Base-by-base conservation (phyloP, 257 asterid genomes). In the Nicotiana noctiflora region DNA sequence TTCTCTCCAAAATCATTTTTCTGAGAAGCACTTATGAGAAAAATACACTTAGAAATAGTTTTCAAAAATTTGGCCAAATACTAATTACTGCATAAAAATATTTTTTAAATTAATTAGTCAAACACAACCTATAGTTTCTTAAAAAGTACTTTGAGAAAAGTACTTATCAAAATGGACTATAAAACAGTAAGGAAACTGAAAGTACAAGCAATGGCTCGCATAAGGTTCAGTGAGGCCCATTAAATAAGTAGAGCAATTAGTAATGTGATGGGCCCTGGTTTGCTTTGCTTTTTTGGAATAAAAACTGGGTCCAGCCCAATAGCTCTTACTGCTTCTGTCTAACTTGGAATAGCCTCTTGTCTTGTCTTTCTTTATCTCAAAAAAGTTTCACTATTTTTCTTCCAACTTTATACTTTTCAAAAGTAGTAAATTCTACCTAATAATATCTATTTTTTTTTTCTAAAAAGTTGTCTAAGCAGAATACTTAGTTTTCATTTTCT, bases 261-360 rank as follows among this genome's bases (percentile, higher is more conserved):
- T 75, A 55, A 31, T 56, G 19, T n/a, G 0, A 72, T 72, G 60
- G 78, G 60, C 77, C 88, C 82, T 81, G 37, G 37, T 32, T n/a
- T 37, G 3, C 4, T 21, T 60, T 49, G 4, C 79, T 23, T 76
- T 44, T 32, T n/a, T 6, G 11, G 2, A 13, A 68, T 17, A 23
- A 76, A 77, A 34, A 3, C 57, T 74, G 84, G 83, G 75, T 61
- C 86, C 84, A 82, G 83, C 86, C 85, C 88, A 87, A 78, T 82
- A 62, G 70, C 84, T 80, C 51, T 8, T 63, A 25, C 1, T 13
- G 23, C 51, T 62, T 74, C 51, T 56, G 40, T 27, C 44, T 52
- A 72, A 77, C 51, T 49, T 70, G 55, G 55, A 44, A 31, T 18
- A 32, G 21, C 78, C 61, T 23, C 61, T 23, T 72, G 61, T 23